A percentile compares a stretch with the other conserved stretches of the same genome.
Conservation (phyloP, 2,329 filamentous ascomycete genomes). For the Magnaporthales sp. region DNA sequence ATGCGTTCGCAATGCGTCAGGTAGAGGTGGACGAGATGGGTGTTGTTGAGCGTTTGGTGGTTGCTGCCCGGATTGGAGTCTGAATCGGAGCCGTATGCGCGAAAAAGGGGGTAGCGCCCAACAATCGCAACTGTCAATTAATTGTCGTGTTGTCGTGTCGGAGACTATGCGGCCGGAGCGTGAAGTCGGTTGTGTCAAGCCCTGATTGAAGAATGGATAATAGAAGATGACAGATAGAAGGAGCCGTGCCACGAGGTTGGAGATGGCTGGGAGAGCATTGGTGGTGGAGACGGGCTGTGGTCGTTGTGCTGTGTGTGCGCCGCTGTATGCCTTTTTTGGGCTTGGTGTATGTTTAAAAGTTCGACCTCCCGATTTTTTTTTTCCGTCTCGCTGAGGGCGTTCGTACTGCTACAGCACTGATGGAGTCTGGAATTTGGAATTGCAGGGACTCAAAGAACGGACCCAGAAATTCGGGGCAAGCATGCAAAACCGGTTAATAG, state of each 20-base stretch:
- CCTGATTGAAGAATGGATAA: constrained; percentile 12
- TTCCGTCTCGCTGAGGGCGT: neutral
- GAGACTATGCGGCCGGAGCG: neutral
- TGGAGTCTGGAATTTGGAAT: neutral
- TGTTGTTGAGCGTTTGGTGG: neutral
- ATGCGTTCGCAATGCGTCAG: neutral
- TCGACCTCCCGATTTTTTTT: constrained; percentile 6
- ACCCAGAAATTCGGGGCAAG: neutral
- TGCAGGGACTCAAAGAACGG: neutral
- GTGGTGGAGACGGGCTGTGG: constrained; percentile 18
- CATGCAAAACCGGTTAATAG: neutral
- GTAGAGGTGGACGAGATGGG: neutral
- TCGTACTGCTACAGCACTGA: neutral
- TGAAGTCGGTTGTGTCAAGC: neutral
- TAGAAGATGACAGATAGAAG: constrained; percentile 19
- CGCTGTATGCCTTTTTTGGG: constrained; percentile 23
- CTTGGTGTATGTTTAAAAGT: constrained; percentile 5
- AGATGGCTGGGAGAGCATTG: constrained; percentile 37
- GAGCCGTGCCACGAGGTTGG: constrained; percentile 21
- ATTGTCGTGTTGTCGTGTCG: neutral
- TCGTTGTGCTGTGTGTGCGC: constrained; percentile 1
- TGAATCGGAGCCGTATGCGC: neutral
- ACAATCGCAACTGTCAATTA: neutral
- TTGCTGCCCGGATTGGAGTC: neutral
- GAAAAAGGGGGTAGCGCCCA: neutral